Evolutionary conservation across 2,329 filamentous ascomycete genomes (phyloP).

Genomic region (Penicillium decumbens): DNA sequence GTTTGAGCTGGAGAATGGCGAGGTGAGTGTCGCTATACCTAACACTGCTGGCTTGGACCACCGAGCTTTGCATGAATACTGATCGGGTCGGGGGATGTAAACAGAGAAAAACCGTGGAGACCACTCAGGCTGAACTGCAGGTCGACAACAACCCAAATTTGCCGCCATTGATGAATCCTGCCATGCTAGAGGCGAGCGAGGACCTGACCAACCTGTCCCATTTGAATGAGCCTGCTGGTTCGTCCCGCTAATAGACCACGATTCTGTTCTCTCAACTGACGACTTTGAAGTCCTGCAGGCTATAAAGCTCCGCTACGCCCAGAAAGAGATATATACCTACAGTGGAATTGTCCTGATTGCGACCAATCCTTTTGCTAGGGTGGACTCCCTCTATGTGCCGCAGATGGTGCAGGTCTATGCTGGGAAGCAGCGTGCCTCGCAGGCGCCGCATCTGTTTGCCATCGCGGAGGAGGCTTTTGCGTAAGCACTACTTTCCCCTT

Average conservation of each 20-base stretch:
- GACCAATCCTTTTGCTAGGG: slow-evolving; percentile 93
- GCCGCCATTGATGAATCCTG: slow-evolving; percentile 94
- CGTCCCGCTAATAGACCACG: slow-evolving; percentile 24
- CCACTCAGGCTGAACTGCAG: slow-evolving; percentile 70
- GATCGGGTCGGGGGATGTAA: slow-evolving; percentile 12
- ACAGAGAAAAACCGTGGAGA: slow-evolving; percentile 74
- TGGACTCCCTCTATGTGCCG: slow-evolving; percentile 96
- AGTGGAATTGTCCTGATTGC: slow-evolving; percentile 98
- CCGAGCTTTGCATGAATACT: slow-evolving; percentile 4
- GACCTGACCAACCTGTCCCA: slow-evolving; percentile 96
- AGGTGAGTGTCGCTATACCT: slow-evolving; percentile 54
- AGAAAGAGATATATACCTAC: slow-evolving; percentile 99
- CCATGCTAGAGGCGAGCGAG: slow-evolving; percentile 97
- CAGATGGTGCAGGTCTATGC: slow-evolving; percentile 99
- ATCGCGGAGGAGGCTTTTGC: slow-evolving; percentile 98
- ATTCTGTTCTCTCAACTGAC: slow-evolving; percentile 19
- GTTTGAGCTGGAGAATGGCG: slow-evolving; percentile 87
- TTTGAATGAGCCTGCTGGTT: slow-evolving; percentile 96
- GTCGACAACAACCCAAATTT: slow-evolving; percentile 71
- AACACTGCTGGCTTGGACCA: neutral
- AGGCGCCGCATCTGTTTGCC: slow-evolving; percentile 95
- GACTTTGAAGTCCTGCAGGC: slow-evolving; percentile 75
- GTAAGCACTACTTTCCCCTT: slow-evolving; percentile 46
- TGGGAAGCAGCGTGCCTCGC: slow-evolving; percentile 90
- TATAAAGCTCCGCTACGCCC: slow-evolving; percentile 91